phyloP scores from a whole-genome alignment of 176 grass and related monocot genomes.

The Puccinellia tenuiflora region DNA sequence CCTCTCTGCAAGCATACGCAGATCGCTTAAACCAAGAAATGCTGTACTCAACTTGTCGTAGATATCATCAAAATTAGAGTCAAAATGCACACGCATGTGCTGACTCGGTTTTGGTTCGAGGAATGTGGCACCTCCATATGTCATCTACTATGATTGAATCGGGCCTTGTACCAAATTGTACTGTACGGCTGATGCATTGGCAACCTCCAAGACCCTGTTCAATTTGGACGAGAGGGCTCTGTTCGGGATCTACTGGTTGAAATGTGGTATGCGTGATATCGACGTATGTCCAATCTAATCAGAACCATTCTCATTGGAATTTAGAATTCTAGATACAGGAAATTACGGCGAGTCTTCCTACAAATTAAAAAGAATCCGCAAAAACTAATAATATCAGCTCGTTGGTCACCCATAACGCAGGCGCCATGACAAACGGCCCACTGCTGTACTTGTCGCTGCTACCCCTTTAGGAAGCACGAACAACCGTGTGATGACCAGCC shows the following conservation, averaged over 20 bases:
- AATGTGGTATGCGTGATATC: background rate
- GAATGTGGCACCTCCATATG: no score
- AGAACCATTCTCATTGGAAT: background rate
- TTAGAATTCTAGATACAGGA: background rate
- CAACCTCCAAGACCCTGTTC: background rate
- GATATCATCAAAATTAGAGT: no score
- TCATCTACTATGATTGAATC: no score
- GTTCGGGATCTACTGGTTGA: background rate
- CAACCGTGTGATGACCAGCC: background rate
- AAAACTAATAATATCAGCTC: background rate
- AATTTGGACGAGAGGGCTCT: background rate
- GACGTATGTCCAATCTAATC: background rate
- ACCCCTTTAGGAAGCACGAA: background rate
- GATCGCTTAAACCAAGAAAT: background rate
- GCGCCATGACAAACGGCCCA: background rate
- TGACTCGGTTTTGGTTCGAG: no score
- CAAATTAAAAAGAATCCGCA: accelerated
- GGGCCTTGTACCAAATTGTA: no score
- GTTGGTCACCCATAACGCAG: background rate
- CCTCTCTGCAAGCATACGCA: background rate
- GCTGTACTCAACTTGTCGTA: background rate
- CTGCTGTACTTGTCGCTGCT: background rate
- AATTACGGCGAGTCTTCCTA: background rate
- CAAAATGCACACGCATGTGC: background rate
- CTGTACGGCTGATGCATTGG: no score